Evolutionary conservation across 768 basidiomycete species (phyloP).

Genomic region (Mycena indigotica): DNA sequence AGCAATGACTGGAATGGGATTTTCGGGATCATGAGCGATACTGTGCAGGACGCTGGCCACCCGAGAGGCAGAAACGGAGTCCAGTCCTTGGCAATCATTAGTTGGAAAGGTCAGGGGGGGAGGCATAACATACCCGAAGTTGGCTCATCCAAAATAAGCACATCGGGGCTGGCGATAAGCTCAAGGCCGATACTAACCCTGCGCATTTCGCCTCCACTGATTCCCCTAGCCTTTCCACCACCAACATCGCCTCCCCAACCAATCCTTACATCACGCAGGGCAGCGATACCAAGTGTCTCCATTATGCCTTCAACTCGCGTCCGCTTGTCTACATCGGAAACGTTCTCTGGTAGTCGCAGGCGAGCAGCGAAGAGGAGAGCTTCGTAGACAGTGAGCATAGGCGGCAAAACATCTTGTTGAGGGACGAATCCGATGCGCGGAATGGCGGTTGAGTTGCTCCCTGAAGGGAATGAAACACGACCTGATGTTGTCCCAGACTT

Average conservation of each 20-base stretch:
- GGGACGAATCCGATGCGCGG: constrained; percentile 84
- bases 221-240: constrained; percentile 74
- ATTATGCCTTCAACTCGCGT: constrained; percentile 71
- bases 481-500: constrained; percentile 77
- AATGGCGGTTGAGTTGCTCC: constrained; percentile 23
- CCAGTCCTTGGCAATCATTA: constrained; percentile 53
- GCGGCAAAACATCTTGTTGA: constrained; percentile 81
- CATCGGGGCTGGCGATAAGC: constrained; percentile 80
- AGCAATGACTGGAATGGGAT: constrained; percentile 80
- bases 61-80: constrained; percentile 83
- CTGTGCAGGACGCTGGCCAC: constrained; percentile 76
- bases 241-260: constrained; percentile 55
- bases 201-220: constrained; percentile 91
- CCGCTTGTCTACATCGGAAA: constrained; percentile 62
- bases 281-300: constrained; percentile 73
- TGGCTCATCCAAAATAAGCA: constrained; percentile 88
- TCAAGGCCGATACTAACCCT: constrained; percentile 90
- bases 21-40: constrained; percentile 68
- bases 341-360: constrained; percentile 76
- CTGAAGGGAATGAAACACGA: constrained; percentile 55
- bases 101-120: constrained; percentile 1
- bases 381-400: constrained; percentile 79
- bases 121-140: constrained; percentile 50
- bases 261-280: constrained; percentile 72
- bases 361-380: constrained; percentile 84